phyloP scores from a whole-genome alignment of 768 basidiomycete species.

The Russula sp. region DNA sequence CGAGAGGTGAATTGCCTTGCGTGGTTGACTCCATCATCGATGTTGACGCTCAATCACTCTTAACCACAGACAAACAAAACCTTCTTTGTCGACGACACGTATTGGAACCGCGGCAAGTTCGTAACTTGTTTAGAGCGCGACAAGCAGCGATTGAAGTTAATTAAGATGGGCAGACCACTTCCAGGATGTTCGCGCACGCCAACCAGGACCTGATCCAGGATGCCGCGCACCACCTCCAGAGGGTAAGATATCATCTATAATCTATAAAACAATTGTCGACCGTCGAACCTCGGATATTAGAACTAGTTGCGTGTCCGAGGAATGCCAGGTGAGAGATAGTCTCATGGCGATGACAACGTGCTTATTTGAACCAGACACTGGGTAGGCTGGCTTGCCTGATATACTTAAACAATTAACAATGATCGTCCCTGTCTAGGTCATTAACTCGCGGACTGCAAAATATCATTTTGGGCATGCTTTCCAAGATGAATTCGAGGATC shows the following conservation, averaged over 20 bases:
- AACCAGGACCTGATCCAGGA: constrained; percentile 63
- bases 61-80: constrained; percentile 53
- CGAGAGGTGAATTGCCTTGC: constrained; percentile 48
- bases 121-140: constrained; percentile 30
- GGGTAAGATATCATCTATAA: constrained; percentile 41
- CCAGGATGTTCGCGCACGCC: constrained; percentile 46
- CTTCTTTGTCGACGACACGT: constrained; percentile 65
- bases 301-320: constrained; percentile 71
- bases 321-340: constrained; percentile 51
- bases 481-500: constrained; percentile 56
- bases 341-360: constrained; percentile 18
- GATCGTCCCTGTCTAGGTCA: constrained; percentile 41
- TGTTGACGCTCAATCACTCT: not conserved
- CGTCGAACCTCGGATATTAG: constrained; percentile 37
- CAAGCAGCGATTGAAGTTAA: constrained; percentile 10
- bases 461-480: constrained; percentile 61
- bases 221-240: constrained; percentile 61
- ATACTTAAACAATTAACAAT: not conserved
- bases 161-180: constrained; percentile 68
- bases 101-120: constrained; percentile 72
- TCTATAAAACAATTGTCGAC: constrained; percentile 6
- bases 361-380: constrained; percentile 50
- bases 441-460: constrained; percentile 62
- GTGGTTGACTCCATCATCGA: constrained; percentile 1
- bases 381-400: constrained; percentile 40